Conservation (phyloP, 768 basidiomycete species). For the Pholiota conissans region DNA sequence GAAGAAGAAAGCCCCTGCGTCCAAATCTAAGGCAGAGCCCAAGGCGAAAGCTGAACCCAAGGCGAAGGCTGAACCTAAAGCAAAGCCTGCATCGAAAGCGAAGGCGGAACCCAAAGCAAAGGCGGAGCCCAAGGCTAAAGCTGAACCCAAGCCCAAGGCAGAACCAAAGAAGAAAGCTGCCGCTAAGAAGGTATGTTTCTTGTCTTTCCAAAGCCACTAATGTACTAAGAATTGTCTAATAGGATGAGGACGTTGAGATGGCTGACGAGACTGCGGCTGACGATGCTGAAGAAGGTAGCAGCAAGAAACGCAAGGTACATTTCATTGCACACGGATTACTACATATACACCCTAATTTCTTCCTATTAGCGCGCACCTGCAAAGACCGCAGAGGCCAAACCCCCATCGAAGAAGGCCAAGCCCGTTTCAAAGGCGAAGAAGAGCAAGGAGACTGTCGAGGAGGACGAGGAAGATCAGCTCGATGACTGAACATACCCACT, state of each 20-base stretch:
- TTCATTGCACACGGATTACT: background rate
- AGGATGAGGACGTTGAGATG: conserved; percentile 42
- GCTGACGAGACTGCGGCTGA: conserved; percentile 35
- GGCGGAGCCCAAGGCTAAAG: background rate
- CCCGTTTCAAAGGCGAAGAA: conserved; percentile 45
- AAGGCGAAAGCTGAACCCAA: conserved; percentile 6
- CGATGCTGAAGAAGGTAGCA: conserved; percentile 43
- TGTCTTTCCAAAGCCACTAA: background rate
- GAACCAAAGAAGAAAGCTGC: conserved; percentile 13
- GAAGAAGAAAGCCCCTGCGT: conserved; percentile 37
- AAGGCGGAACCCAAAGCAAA: conserved; percentile 7
- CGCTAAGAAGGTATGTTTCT: conserved; percentile 4
- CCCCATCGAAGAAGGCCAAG: conserved; percentile 47
- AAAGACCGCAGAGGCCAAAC: conserved; percentile 41
- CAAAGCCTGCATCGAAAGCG: conserved; percentile 12
- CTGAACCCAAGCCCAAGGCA: background rate
- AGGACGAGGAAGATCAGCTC: conserved; percentile 34
- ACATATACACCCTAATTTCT: background rate
- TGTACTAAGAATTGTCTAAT: background rate
- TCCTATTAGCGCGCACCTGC: conserved; percentile 29
- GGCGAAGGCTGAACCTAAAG: background rate
- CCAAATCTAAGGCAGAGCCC: conserved; percentile 7
- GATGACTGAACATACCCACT: conserved; percentile 2
- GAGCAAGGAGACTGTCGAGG: conserved; percentile 48
- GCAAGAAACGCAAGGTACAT: conserved; percentile 75